phyloP scores from a whole-genome alignment of 805 yeast species.

The Torulaspora franciscae region DNA sequence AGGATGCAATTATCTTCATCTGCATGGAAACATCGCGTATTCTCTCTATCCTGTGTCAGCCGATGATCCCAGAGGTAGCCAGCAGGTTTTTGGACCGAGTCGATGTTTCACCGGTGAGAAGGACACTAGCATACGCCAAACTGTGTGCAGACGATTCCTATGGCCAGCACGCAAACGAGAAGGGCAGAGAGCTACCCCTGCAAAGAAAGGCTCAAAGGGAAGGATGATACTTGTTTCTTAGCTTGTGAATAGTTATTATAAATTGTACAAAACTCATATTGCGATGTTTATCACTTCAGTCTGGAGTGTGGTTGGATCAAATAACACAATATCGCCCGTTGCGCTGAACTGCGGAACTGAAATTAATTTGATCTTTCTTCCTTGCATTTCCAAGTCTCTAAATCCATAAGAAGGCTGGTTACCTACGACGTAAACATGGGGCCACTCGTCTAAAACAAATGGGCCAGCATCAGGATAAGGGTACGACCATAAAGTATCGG shows the following conservation, averaged over 20 bases:
- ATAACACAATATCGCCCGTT: conserved; percentile 59
- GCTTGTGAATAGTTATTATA: conserved; percentile 4
- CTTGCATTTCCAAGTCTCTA: conserved; percentile 37
- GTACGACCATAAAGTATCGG: conserved; percentile 88
- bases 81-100: conserved; percentile 54
- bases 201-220: conserved; percentile 26
- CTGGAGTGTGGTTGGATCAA: conserved; percentile 55
- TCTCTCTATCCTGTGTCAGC: conserved; percentile 58
- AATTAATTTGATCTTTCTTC: conserved; percentile 48
- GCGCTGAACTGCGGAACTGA: conserved; percentile 65
- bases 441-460: conserved; percentile 69
- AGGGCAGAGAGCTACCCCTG: conserved; percentile 47
- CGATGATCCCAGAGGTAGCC: conserved; percentile 69
- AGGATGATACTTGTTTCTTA: background rate
- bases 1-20: conserved; percentile 53
- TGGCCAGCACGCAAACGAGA: conserved; percentile 52
- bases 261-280: conserved; percentile 9
- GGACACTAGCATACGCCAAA: conserved; percentile 43
- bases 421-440: conserved; percentile 83
- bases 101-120: conserved; percentile 43
- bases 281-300: conserved; percentile 44
- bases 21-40: conserved; percentile 72
- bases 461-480: conserved; percentile 80
- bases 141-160: conserved; percentile 58
- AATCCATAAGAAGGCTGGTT: conserved; percentile 66